Evolutionary conservation across 139 green algal species (phyloP).

Genomic region (Tetratostichococcus sp.): DNA sequence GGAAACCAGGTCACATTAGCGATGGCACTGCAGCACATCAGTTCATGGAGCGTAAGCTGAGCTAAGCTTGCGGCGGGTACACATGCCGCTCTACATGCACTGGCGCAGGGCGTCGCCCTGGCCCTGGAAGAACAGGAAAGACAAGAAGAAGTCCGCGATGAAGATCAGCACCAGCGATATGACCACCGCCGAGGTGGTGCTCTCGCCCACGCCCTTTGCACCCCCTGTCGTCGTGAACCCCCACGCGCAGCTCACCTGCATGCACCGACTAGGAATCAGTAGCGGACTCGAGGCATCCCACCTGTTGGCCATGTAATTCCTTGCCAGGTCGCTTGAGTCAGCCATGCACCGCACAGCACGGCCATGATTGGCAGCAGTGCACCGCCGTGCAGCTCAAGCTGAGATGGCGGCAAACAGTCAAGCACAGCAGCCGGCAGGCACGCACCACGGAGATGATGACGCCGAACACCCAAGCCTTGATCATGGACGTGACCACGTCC

Average conservation of each 20-base stretch:
- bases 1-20: too few relatives aligned
- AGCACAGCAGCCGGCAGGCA: background rate
- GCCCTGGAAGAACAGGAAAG: slow-evolving; percentile 93
- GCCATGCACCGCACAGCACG: too few relatives aligned
- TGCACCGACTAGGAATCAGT: background rate
- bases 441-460: slow-evolving; percentile 77
- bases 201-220: slow-evolving; percentile 97
- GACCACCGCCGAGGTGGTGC: slow-evolving; percentile 94
- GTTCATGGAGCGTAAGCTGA: too few relatives aligned
- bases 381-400: too few relatives aligned
- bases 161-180: slow-evolving; percentile 98
- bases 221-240: slow-evolving; percentile 96
- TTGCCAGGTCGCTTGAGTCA: too few relatives aligned
- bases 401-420: background rate
- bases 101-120: slow-evolving; percentile 62
- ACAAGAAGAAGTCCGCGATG: slow-evolving; percentile 94
- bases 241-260: slow-evolving; percentile 90
- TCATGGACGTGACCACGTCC: slow-evolving; percentile 83
- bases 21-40: too few relatives aligned
- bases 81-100: slow-evolving; percentile 21
- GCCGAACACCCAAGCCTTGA: slow-evolving; percentile 94
- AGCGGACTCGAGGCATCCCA: too few relatives aligned
- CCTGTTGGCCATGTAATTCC: too few relatives aligned
- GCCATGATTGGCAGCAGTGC: too few relatives aligned
- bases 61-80: too few relatives aligned